These are phyloP conservation scores for Cytospora piceicola DNA, from an alignment of 2,329 filamentous ascomycete species.

Conservation along the genomic window DNA sequence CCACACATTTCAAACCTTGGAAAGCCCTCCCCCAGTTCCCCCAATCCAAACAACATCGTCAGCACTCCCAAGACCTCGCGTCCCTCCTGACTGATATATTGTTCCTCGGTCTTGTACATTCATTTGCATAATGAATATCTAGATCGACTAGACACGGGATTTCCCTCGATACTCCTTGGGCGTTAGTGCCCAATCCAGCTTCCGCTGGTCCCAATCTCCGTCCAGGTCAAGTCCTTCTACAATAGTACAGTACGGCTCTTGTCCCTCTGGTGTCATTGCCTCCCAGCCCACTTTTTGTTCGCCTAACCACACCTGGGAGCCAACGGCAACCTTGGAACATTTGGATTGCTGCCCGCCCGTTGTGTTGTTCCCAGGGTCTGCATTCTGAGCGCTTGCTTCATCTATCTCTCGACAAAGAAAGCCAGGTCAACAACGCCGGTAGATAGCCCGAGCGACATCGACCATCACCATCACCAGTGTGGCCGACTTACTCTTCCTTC, in stretches of 20 bases:
- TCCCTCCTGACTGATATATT: constrained; percentile 18
- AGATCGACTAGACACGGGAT: constrained; percentile 20
- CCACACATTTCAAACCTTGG: constrained; percentile 17
- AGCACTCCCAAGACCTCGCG: constrained; percentile 9
- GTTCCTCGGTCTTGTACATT: constrained; percentile 16
- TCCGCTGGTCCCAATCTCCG: constrained; percentile 17
- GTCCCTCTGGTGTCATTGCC: constrained; percentile 25
- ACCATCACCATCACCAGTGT: not conserved
- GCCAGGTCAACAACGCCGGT: constrained; percentile 14
- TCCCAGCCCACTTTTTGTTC: constrained; percentile 30
- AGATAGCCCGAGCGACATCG: constrained; percentile 9
- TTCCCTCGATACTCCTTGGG: constrained; percentile 21
- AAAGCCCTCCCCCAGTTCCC: not conserved
- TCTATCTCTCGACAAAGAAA: constrained; percentile 17
- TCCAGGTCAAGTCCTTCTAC: constrained; percentile 19
- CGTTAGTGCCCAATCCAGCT: constrained; percentile 28
- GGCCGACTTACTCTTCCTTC: not conserved
- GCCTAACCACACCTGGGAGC: constrained; percentile 26
- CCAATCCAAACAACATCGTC: constrained; percentile 25
- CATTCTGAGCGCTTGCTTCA: constrained; percentile 23
- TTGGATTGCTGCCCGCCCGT: constrained; percentile 26
- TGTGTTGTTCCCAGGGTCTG: constrained; percentile 23
- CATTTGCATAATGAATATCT: constrained; percentile 26
- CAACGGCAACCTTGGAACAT: constrained; percentile 23
- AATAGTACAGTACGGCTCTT: constrained; percentile 14